Evolutionary conservation across 345 rosid genomes (phyloP).

Genomic region (Ricinus communis): DNA sequence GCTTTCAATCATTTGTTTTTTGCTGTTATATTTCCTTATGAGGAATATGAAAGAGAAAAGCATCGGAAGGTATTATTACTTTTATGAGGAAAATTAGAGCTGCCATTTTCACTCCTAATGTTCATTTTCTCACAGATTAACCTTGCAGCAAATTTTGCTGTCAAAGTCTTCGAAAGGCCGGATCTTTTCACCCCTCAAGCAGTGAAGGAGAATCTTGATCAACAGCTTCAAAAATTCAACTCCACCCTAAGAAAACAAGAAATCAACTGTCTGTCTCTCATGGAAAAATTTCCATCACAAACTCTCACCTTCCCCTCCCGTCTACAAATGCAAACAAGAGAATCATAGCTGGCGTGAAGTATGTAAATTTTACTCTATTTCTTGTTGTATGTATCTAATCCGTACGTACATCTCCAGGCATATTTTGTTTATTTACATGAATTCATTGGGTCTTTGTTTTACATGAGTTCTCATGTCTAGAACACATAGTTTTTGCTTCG

Average conservation of each 20-base stretch:
- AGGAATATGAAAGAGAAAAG: not conserved
- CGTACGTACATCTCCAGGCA: too few species aligned
- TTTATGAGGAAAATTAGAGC: not conserved
- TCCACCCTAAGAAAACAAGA: conserved; percentile 18
- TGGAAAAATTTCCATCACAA: conserved; percentile 3
- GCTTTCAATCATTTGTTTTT: not conserved
- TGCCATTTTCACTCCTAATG: not conserved
- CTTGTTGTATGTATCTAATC: not conserved
- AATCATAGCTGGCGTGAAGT: conserved; percentile 4
- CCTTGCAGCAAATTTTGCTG: conserved; percentile 26
- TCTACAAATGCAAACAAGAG: not conserved
- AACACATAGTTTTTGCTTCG: not conserved
- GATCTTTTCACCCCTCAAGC: conserved; percentile 26
- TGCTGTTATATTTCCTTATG: not conserved
- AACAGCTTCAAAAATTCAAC: conserved; percentile 25
- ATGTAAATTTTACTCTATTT: not conserved
- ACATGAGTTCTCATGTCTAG: not conserved
- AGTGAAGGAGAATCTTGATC: conserved; percentile 24
- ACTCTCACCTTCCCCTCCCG: conserved; percentile 1
- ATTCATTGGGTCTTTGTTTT: too few species aligned
- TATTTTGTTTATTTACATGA: too few species aligned
- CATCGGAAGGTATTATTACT: not conserved
- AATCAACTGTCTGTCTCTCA: not conserved
- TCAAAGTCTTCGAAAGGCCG: conserved; percentile 27
- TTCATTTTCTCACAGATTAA: conserved; percentile 27